Evolutionary conservation across 163 green algal genomes (phyloP), one percentile per base, ranked within the genome.

Genomic region (Chlorella variabilis): DNA sequence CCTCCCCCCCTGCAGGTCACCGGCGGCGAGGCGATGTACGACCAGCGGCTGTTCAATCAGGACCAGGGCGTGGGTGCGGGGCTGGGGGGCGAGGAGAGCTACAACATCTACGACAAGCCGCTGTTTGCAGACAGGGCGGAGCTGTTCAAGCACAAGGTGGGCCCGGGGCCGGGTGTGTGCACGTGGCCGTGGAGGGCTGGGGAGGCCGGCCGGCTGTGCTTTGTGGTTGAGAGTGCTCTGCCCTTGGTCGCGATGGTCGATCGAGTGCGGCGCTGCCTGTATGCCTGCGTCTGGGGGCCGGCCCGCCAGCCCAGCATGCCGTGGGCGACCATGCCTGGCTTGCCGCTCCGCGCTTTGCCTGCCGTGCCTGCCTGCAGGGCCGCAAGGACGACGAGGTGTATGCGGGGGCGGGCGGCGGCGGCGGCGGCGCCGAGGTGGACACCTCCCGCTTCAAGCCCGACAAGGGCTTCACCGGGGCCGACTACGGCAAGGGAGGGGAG

Each of bases 101-200:
- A 99, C 91, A 96, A 95, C 87, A 77, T 98, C 56, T 99, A 99
- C 84, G 96, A 99, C 91, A 98, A 98, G 89, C 87, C 93, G 15
- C 89, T 99, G 65, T 98, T 97, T 83, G 89, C 91, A 4, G 93
- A 98, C 84, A 87, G 93, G 42, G 87, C 75, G 33, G 89, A 93
- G 66, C 68, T 93, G n/a, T 92, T 94, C 88, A 89, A 89, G 69
- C 87, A 87, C n/a, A 90, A 85, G 63, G 81, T 45, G 89, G 91
- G 27, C 77, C 78, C 2, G 81, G 78, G 45, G 88, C 80, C 7
- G 87, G 31, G 1, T 87, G 49, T 54, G 45, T 54, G 45, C 45
- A 15, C 15, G 45, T 54, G 11, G 11, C 11, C 15, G 11, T 54
- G 45, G 54, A 63, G 54, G 23, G 23, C 9, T 63, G 18, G 23